Conservation (phyloP, 192 early-diverging fungal species). For the Backusella macrospora region DNA sequence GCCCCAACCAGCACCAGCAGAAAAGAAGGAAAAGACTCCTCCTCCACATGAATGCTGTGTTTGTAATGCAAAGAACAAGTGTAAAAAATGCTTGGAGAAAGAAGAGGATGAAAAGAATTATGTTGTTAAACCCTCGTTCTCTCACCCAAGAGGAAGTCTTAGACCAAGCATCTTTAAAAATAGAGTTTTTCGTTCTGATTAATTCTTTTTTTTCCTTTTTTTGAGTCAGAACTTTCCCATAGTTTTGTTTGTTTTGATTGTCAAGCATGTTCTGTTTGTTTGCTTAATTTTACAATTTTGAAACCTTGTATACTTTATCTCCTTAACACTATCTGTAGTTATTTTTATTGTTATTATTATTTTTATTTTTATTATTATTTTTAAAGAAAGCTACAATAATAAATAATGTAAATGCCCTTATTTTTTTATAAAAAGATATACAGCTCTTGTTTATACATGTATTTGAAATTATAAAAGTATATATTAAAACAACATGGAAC, state of each 20-base stretch:
- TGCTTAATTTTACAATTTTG: constrained; percentile 2
- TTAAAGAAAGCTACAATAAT: not conserved
- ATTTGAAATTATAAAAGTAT: not conserved
- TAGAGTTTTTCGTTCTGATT: not conserved
- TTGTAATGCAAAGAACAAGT: not conserved
- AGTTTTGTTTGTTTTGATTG: not conserved
- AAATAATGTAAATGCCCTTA: not conserved
- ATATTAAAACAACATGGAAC: not conserved
- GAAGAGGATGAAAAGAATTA: not conserved
- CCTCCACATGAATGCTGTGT: not conserved
- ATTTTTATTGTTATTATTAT: not conserved
- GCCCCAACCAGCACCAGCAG: not conserved
- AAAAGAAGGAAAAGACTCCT: not conserved
- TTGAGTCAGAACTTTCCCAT: not conserved
- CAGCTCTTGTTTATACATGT: not conserved
- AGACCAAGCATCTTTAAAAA: not conserved
- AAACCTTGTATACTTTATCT: constrained; percentile 4
- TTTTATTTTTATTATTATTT: not conserved
- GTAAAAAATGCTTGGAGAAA: not conserved
- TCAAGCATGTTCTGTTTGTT: constrained; percentile 4
- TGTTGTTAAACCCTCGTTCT: not conserved
- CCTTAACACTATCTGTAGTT: not conserved
- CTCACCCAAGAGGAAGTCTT: not conserved
- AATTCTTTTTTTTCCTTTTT: not conserved
- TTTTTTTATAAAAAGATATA: not conserved